These are phyloP conservation scores for Eucalyptus curtisii DNA, from an alignment of 345 rosid genomes.

Conservation along the genomic window DNA sequence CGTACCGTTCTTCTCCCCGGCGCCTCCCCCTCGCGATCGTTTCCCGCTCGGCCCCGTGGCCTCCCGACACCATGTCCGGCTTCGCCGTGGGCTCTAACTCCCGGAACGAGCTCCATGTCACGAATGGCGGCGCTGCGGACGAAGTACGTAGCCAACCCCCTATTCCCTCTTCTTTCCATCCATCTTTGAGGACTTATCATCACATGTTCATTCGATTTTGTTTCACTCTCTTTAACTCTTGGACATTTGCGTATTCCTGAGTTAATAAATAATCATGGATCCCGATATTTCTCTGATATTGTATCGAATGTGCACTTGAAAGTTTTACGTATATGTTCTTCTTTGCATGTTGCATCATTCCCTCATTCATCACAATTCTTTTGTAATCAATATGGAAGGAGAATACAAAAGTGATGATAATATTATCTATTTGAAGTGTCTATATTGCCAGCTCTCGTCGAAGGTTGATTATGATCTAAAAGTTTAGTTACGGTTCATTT, in stretches of 20 bases:
- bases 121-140: neutral
- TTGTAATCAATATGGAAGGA: neutral
- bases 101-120: conserved; percentile 4
- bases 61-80: conserved; percentile 35
- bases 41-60: conserved; percentile 15
- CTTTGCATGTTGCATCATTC: neutral
- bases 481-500: rapidly evolving
- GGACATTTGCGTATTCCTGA: neutral
- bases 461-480: neutral
- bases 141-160: conserved; percentile 12
- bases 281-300: rapidly evolving
- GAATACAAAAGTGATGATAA: neutral
- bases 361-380: neutral
- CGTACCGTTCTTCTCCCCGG: neutral
- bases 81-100: conserved; percentile 23
- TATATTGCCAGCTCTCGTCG: neutral
- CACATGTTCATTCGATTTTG: neutral
- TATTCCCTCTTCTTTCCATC: neutral
- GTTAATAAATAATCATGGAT: neutral
- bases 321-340: neutral
- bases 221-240: neutral
- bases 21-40: neutral
- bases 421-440: neutral
- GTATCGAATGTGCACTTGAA: neutral
- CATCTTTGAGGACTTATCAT: neutral